Conservation (phyloP, 2,329 filamentous ascomycete species). For the Penicillium sp. region DNA sequence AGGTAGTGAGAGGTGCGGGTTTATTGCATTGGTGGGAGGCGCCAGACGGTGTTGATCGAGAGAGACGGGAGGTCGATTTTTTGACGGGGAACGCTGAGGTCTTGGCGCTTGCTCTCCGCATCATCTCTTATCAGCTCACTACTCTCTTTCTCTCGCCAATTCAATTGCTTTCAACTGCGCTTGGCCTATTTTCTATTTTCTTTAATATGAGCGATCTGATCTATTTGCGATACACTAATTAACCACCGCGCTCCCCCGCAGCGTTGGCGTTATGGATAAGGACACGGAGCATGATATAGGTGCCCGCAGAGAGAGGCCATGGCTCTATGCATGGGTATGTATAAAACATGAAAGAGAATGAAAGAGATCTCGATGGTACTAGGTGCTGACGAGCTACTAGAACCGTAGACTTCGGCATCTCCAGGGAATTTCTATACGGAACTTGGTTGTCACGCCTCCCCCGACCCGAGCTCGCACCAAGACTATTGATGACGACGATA, state of each 20-base stretch:
- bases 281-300: conserved; percentile 28
- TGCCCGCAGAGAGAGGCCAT: conserved; percentile 48
- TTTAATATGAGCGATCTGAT: conserved; percentile 20
- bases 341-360: conserved; percentile 17
- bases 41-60: conserved; percentile 15
- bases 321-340: conserved; percentile 56
- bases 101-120: conserved; percentile 30
- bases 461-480: conserved; percentile 53
- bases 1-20: neutral
- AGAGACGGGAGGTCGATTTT: conserved; percentile 35
- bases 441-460: conserved; percentile 67
- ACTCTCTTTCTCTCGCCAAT: conserved; percentile 1
- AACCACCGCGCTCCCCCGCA: neutral
- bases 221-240: neutral
- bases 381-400: conserved; percentile 42
- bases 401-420: conserved; percentile 89
- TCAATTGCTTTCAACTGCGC: conserved; percentile 11
- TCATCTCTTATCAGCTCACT: conserved; percentile 25
- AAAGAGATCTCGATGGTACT: neutral
- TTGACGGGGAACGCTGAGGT: conserved; percentile 31
- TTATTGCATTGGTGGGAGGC: conserved; percentile 24
- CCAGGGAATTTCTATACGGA: conserved; percentile 81
- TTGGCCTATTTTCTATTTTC: neutral
- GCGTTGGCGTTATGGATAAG: conserved; percentile 13
- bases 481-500: conserved; percentile 74